Percentiles rank a stretch among this genome's conserved stretches.
These are phyloP conservation scores for Lactarius vividus DNA, from an alignment of 768 basidiomycete species.

Conservation along the genomic window DNA sequence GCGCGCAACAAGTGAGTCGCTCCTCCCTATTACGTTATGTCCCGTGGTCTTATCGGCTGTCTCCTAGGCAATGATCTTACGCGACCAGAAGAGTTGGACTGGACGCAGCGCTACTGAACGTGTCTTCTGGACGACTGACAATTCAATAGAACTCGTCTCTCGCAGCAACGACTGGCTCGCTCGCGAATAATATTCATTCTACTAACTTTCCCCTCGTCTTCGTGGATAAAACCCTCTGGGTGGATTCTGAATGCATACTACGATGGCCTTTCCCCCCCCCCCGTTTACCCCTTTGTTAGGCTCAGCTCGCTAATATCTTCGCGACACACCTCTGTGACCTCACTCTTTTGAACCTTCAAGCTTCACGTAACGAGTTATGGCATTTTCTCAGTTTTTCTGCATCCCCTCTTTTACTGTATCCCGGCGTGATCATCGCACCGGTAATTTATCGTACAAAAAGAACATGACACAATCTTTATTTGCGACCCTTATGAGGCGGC, in stretches of 20 bases:
- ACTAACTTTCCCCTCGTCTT: neutral
- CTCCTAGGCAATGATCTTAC: conserved; percentile 85
- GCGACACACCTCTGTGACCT: conserved; percentile 6
- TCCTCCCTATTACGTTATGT: neutral
- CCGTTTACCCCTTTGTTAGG: conserved; percentile 2
- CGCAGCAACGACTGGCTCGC: conserved; percentile 86
- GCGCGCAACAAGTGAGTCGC: conserved; percentile 84
- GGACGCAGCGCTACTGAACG: conserved; percentile 87
- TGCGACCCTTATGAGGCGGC: conserved; percentile 3
- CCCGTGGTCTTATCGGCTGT: conserved; percentile 12
- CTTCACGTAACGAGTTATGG: conserved; percentile 11
- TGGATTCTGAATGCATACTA: conserved; percentile 21
- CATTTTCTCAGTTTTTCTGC: neutral
- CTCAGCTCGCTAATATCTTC: conserved; percentile 7
- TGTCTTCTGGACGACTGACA: conserved; percentile 90
- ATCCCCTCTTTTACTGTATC: neutral
- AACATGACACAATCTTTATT: conserved; percentile 7
- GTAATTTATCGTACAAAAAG: conserved; percentile 17
- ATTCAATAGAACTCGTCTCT: conserved; percentile 81
- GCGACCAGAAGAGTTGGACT: conserved; percentile 96
- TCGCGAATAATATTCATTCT: conserved; percentile 46
- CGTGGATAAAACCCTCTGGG: conserved; percentile 8
- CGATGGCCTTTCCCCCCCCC: neutral
- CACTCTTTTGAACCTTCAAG: neutral
- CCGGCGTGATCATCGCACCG: neutral